These are phyloP conservation scores for Epichloe coenophiala DNA, from an alignment of 2,329 filamentous ascomycete species.

Conservation along the genomic window DNA sequence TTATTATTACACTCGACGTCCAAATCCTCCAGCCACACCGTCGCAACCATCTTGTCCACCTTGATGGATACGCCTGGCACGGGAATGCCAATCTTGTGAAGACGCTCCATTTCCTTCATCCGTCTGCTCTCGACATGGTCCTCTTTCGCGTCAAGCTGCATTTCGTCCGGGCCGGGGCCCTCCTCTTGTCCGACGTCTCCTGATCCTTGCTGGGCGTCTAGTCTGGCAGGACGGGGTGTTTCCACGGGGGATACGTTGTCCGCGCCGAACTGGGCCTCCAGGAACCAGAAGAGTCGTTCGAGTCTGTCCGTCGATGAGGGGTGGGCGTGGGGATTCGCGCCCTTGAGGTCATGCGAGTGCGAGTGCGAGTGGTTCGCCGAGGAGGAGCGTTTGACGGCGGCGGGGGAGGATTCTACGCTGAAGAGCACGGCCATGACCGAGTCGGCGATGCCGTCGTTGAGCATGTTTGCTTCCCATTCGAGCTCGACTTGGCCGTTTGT, in stretches of 20 bases:
- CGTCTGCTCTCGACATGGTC: slow-evolving; percentile 37
- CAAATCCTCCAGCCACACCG: slow-evolving; percentile 82
- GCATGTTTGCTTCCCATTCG: slow-evolving; percentile 95
- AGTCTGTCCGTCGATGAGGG: slow-evolving; percentile 64
- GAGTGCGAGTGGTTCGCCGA: slow-evolving; percentile 18
- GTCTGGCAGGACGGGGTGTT: slow-evolving; percentile 24
- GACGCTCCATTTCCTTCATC: slow-evolving; percentile 58
- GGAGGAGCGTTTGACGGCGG: slow-evolving; percentile 65
- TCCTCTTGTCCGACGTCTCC: slow-evolving; percentile 1
- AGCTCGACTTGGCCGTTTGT: slow-evolving; percentile 71
- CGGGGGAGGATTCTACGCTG: slow-evolving; percentile 79
- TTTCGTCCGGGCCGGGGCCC: slow-evolving; percentile 3
- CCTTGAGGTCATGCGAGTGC: slow-evolving; percentile 24
- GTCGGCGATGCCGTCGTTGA: slow-evolving; percentile 97
- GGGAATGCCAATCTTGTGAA: slow-evolving; percentile 76
- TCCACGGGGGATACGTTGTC: slow-evolving; percentile 73
- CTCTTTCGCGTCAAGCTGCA: slow-evolving; percentile 17
- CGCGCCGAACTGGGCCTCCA: slow-evolving; percentile 88
- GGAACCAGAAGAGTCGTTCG: slow-evolving; percentile 80
- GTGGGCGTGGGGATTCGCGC: slow-evolving; percentile 58
- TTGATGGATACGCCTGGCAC: slow-evolving; percentile 79
- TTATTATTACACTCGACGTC: slow-evolving; percentile 77
- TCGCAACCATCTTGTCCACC: slow-evolving; percentile 77
- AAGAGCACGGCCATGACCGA: slow-evolving; percentile 87
- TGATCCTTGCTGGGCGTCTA: neutral